Evolutionary conservation across 2,329 filamentous ascomycete genomes (phyloP), one percentile per base, ranked within the genome.

Genomic region (Hortaea werneckii): DNA sequence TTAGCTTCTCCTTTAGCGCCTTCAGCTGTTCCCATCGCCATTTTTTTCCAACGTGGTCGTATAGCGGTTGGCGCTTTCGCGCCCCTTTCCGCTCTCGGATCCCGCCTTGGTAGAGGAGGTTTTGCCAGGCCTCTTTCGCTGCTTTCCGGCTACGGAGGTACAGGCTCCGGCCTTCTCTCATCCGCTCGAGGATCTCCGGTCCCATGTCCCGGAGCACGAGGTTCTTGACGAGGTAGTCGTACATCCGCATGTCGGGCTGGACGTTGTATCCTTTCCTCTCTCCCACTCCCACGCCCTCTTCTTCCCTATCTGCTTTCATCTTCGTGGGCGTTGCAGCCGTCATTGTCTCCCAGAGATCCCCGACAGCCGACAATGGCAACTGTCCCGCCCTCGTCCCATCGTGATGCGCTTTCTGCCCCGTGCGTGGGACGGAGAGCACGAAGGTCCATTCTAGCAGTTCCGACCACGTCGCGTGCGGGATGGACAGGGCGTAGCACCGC

Each of bases 361-460:
- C 58, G 4, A 83, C 63, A n/a, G 75, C 67, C 2, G 65, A 50
- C 2, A 57, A 40, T 0, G 67, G 59, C 6, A 80, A 58, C 46
- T 61, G 50, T 50, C 45, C 65, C 28, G 40, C 65, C 62, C 37
- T 56, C 49, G 29, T 58, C 47, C 41, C 52, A 37, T 64, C 44
- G 53, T 65, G 41, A 50, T 50, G 32, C 55, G 62, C 41, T 65
- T 69, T 37, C 20, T 34, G 47, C 27, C 46, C 51, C 11, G 28
- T 35, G 58, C 67, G 50, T 60, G 67, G 60, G 2, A 44, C 41
- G 3, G 72, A 68, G 37, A 80, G 69, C 7, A 85, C 67, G 55
- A 79, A 82, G 0, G 82, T 74, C 76, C 83, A 85, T 49, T 78
- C 71, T 11, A 89, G 68, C 2, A 90, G 64, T 45, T 81, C 76